A percentile compares a stretch with the other conserved stretches of the same genome.
Evolutionary conservation across 352 stramenopile species (phyloP).

Genomic region (Globisporangium orthogonon): DNA sequence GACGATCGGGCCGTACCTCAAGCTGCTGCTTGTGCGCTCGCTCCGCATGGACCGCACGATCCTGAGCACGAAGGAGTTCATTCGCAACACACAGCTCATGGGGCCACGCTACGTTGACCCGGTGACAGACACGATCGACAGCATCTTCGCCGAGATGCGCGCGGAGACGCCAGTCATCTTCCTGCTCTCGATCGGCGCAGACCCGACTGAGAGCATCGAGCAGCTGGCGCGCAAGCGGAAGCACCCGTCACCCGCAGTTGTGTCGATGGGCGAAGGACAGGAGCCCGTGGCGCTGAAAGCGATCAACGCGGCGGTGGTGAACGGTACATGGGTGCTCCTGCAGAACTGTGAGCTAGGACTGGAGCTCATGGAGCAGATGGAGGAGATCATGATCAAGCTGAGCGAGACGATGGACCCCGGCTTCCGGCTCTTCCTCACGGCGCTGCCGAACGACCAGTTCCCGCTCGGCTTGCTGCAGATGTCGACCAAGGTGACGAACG

Average conservation of each 20-base stretch:
- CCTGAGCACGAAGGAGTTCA: constrained; percentile 96
- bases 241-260: constrained; percentile 92
- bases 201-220: constrained; percentile 98
- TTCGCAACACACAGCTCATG: constrained; percentile 96
- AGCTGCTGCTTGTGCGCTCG: constrained; percentile 95
- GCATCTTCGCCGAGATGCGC: constrained; percentile 96
- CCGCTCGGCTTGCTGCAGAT: constrained; percentile 97
- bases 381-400: constrained; percentile 95
- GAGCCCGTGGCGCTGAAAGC: constrained; percentile 96
- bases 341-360: constrained; percentile 98
- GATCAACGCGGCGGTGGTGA: constrained; percentile 95
- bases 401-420: constrained; percentile 93
- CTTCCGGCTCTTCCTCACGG: constrained; percentile 97
- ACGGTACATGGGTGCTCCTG: constrained; percentile 96
- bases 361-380: constrained; percentile 98
- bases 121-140: constrained; percentile 98
- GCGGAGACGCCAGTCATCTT: constrained; percentile 97
- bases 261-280: constrained; percentile 98
- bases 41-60: constrained; percentile 97
- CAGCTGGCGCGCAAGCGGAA: constrained; percentile 96
- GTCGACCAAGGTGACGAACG: constrained; percentile 99
- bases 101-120: constrained; percentile 95
- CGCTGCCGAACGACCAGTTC: constrained; percentile 94
- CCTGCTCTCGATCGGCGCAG: constrained; percentile 94
- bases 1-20: constrained; percentile 94